Base-by-base conservation (phyloP, 768 basidiomycete genomes). In the Lactarius evosmus region DNA sequence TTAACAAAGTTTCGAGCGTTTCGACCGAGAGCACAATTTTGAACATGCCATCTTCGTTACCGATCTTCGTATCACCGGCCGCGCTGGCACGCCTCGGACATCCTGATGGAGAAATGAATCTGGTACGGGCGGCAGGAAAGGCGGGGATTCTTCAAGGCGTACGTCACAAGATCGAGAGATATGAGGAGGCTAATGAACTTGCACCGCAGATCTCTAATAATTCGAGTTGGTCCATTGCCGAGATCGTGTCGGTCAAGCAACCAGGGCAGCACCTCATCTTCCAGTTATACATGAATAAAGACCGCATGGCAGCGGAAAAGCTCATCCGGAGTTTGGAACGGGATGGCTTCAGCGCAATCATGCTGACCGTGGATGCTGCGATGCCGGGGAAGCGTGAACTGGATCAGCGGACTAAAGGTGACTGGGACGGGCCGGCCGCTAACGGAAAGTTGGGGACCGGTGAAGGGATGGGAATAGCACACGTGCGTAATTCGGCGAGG, bases 341-440 rank as follows among this genome's bases (percentile, higher is more conserved):
- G 17, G 69, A 74, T 2, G 78, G 80, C 0, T 80, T 75, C 69
- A 78, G 78, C 52, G 82, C 76, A 1, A 74, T 83, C 63, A 78
- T 82, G 68, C 74, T 83, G 44, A 83, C 82, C 0, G 81, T 83
- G 17, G 82, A 83, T 63, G 75, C 78, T 0, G 75, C 80, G 0
- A 76, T 78, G 34, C 71, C 75, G 9, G 78, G 79, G 3, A 81
- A 80, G 65, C 75, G 80, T 4, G 77, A 78, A 63, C 67, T 71
- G 9, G 76, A 77, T 68, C 70, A 70, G 66, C 66, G 75, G 17
- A 68, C 71, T 2, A 75, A 73, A 69, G 73, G 72, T 33, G 69
- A 73, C 9, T 72, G 73, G 57, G 62, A 65, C 8, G 69, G 67
- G 38, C 69, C 74, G 6, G 62, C 71, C 7, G 57, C 69, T 9